Conservation (phyloP, 371 early-diverging fungal species). For the Mortierella sp. region DNA sequence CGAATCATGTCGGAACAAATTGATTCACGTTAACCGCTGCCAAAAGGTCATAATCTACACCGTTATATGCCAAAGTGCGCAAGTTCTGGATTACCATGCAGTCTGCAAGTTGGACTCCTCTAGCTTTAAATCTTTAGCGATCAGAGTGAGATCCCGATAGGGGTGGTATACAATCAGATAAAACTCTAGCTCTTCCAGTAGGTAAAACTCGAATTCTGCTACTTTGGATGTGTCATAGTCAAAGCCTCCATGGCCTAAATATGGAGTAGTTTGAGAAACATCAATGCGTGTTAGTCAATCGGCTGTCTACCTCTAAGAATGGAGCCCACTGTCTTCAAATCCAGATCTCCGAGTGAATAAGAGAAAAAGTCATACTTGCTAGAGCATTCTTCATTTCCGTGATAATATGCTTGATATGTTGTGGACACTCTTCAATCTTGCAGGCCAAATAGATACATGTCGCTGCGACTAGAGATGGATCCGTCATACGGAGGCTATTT, state of each 20-base stretch:
- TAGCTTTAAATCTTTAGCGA: slow-evolving; percentile 66
- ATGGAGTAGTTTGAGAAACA: slow-evolving; percentile 2
- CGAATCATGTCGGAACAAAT: background rate
- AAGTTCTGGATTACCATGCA: slow-evolving; percentile 67
- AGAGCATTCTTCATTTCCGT: slow-evolving; percentile 74
- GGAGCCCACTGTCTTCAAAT: background rate
- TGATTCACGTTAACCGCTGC: no score
- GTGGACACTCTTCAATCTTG: slow-evolving; percentile 91
- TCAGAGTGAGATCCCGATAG: slow-evolving; percentile 78
- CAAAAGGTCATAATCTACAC: background rate
- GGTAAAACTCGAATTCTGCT: slow-evolving; percentile 92
- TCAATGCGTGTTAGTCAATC: background rate
- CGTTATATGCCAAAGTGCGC: background rate
- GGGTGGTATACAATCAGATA: slow-evolving; percentile 90
- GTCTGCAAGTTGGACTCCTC: slow-evolving; percentile 72
- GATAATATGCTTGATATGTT: slow-evolving; percentile 83
- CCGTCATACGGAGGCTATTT: slow-evolving; percentile 75
- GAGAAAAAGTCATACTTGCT: slow-evolving; percentile 56
- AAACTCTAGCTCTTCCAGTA: slow-evolving; percentile 90
- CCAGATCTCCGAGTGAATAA: background rate
- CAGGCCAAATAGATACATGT: slow-evolving; percentile 90
- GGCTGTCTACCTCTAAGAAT: background rate
- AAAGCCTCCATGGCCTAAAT: slow-evolving; percentile 58
- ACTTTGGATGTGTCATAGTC: slow-evolving; percentile 80
- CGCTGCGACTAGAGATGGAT: slow-evolving; percentile 80